phyloP scores from a whole-genome alignment of 371 early-diverging fungal genomes.

The Thermomucor indicae-seudaticae region DNA sequence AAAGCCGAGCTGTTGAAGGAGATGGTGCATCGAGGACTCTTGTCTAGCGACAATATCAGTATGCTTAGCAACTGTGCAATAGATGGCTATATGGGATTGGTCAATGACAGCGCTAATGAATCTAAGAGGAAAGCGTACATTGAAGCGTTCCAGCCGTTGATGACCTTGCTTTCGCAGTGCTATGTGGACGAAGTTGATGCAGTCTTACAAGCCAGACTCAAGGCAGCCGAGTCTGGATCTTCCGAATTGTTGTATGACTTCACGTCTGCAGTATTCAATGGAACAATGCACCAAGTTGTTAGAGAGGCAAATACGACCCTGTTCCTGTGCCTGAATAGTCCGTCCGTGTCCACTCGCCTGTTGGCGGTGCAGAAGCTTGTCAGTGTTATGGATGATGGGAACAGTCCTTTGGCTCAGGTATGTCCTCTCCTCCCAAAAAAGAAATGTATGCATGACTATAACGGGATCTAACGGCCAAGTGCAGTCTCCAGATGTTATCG shows the following conservation, averaged over 20 bases:
- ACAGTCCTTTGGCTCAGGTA: slow-evolving; percentile 26
- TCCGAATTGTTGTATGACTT: slow-evolving; percentile 51
- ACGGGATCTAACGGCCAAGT: too few species aligned
- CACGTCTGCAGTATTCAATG: slow-evolving; percentile 53
- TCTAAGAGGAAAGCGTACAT: slow-evolving; percentile 20
- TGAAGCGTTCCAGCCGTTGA: slow-evolving; percentile 25
- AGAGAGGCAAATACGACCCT: slow-evolving; percentile 67
- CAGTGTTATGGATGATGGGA: slow-evolving; percentile 42
- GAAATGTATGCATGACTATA: too few species aligned
- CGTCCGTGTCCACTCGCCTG: slow-evolving; percentile 56
- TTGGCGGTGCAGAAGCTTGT: slow-evolving; percentile 59
- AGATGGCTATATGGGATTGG: slow-evolving; percentile 36
- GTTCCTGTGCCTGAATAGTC: slow-evolving; percentile 68
- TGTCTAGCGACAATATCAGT: slow-evolving; percentile 40
- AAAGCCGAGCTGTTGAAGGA: slow-evolving; percentile 35
- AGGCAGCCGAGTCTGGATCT: slow-evolving; percentile 10
- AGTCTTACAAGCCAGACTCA: slow-evolving; percentile 44
- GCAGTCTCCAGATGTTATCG: slow-evolving; percentile 44
- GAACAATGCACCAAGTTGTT: slow-evolving; percentile 61
- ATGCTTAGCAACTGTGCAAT: slow-evolving; percentile 36
- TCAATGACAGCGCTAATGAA: slow-evolving; percentile 17
- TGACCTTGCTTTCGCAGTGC: slow-evolving; percentile 51
- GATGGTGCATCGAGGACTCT: slow-evolving; percentile 33
- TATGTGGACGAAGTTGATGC: slow-evolving; percentile 53
- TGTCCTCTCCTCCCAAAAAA: too few species aligned